phyloP scores from a whole-genome alignment of 208 protist species.

The Leishmania tropica region DNA sequence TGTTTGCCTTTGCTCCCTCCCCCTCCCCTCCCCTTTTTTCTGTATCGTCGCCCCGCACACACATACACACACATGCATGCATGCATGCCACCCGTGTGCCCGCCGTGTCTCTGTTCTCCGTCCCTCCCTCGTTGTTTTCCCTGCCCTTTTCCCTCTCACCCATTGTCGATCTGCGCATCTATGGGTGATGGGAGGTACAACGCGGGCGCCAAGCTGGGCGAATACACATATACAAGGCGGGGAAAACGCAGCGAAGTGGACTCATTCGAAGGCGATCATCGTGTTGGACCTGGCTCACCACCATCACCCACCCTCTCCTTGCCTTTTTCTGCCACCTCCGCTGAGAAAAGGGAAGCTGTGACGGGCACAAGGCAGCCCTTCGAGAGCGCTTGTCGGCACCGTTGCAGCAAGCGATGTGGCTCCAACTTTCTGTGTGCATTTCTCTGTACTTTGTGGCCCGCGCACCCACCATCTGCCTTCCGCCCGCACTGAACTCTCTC shows the following conservation, averaged over 20 bases:
- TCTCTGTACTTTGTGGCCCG: not conserved
- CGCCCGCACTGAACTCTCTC: not conserved
- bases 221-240: too few relatives aligned
- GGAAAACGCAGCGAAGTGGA: not conserved
- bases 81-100: not conserved
- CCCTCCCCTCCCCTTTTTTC: not conserved
- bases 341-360: not conserved
- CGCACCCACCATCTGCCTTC: not conserved
- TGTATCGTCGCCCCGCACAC: not conserved
- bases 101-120: not conserved
- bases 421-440: not conserved
- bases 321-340: not conserved
- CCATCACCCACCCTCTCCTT: not conserved
- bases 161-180: too few relatives aligned
- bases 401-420: not conserved
- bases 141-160: not conserved
- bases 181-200: too few relatives aligned
- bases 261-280: not conserved
- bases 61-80: not conserved
- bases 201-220: too few relatives aligned
- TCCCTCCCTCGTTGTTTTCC: too few relatives aligned
- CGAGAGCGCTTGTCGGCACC: not conserved
- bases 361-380: not conserved
- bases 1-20: not conserved
- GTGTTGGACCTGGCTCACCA: not conserved